phyloP scores from a whole-genome alignment of 257 asterid genomes.

The Ehretia macrophylla region DNA sequence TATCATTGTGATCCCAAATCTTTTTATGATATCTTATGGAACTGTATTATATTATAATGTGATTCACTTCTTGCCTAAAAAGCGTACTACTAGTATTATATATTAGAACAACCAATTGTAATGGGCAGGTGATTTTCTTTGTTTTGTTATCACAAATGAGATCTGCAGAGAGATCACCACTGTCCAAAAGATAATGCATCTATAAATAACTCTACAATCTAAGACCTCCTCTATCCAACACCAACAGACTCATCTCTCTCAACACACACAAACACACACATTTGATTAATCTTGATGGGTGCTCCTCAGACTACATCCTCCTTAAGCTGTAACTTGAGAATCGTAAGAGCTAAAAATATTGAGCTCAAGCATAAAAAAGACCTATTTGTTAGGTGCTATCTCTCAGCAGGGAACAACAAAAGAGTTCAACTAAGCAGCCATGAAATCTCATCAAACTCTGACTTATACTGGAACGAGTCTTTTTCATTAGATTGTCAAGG shows the following conservation, averaged over 20 bases:
- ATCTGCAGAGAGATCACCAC: not conserved
- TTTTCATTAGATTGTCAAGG: slow-evolving; percentile 48
- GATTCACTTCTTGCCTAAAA: slow-evolving; percentile 14
- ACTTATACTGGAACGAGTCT: slow-evolving; percentile 44
- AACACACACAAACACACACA: not conserved
- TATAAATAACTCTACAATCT: slow-evolving; percentile 28
- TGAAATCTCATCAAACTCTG: slow-evolving; percentile 39
- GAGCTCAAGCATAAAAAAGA: slow-evolving; percentile 21
- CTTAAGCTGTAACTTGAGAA: slow-evolving; percentile 35
- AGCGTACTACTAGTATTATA: not conserved
- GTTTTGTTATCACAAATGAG: not conserved
- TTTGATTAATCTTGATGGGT: slow-evolving; percentile 22
- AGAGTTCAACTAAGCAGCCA: slow-evolving; percentile 42
- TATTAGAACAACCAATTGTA: not conserved
- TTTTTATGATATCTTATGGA: no score
- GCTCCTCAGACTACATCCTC: slow-evolving; percentile 14
- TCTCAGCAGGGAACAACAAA: slow-evolving; percentile 40
- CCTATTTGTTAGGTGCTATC: slow-evolving; percentile 58
- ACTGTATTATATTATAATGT: not conserved
- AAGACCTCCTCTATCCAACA: slow-evolving; percentile 13
- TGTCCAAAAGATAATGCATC: not conserved
- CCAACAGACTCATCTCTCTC: slow-evolving; percentile 4
- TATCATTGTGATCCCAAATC: no score
- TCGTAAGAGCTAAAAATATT: slow-evolving; percentile 47
- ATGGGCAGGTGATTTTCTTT: slow-evolving; percentile 16